Percentiles rank a stretch among this genome's conserved stretches.
Conservation (phyloP, 176 grass and related monocot genomes). For the Thinopyrum elongatum region DNA sequence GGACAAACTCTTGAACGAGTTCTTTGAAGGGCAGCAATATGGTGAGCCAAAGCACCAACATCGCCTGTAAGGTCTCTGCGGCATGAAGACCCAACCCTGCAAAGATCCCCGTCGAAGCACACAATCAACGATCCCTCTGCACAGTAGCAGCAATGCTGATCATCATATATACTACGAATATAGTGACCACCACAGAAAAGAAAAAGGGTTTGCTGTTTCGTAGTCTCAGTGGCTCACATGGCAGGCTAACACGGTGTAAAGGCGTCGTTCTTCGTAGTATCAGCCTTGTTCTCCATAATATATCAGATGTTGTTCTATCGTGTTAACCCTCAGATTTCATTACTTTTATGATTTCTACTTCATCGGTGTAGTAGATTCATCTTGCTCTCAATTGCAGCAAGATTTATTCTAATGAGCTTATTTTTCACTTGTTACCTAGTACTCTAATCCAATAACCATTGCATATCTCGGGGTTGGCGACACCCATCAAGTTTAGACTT, state of each 20-base stretch:
- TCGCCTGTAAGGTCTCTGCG: slow-evolving; percentile 33
- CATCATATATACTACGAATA: slow-evolving; percentile 1
- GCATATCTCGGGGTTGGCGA: neutral
- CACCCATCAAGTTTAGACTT: slow-evolving; percentile 5
- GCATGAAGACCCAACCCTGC: neutral
- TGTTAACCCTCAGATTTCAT: neutral
- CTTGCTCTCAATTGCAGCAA: neutral
- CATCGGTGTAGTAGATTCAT: neutral
- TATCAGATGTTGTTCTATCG: neutral
- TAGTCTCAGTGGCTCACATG: slow-evolving; percentile 16
- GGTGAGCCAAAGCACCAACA: slow-evolving; percentile 40
- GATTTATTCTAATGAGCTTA: neutral
- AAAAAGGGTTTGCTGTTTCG: neutral
- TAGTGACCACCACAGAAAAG: neutral
- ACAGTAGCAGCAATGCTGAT: neutral
- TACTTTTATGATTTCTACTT: neutral
- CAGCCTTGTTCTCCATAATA: neutral
- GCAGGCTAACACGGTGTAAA: slow-evolving; percentile 3
- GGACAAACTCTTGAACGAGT: slow-evolving; percentile 62
- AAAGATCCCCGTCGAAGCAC: slow-evolving; percentile 25
- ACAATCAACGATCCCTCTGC: slow-evolving; percentile 16
- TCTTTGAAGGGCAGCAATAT: slow-evolving; percentile 80
- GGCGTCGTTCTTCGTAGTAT: neutral
- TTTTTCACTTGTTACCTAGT: neutral
- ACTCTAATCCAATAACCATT: neutral